Conservation (phyloP, 805 yeast genomes). For the Wickerhamiella musiphila region DNA sequence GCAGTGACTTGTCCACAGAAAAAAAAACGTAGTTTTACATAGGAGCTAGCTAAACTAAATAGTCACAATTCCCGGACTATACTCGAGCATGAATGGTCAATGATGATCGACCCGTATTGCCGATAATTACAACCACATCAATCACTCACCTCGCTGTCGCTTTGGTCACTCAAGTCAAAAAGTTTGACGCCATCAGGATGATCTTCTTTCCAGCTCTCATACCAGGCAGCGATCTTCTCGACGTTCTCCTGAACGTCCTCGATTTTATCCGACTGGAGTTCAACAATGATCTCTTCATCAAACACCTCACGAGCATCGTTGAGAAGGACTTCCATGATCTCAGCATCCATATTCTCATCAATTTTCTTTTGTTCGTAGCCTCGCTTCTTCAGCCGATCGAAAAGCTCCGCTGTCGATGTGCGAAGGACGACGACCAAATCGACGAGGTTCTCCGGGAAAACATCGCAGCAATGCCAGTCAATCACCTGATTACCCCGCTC, state of each 20-base stretch:
- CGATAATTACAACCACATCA: no score
- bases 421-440: constrained; percentile 83
- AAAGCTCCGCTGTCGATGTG: constrained; percentile 53
- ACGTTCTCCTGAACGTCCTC: constrained; percentile 76
- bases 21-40: no score
- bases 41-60: no score
- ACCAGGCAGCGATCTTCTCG: constrained; percentile 59
- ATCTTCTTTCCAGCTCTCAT: constrained; percentile 47
- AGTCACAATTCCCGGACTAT: no score
- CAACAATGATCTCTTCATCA: constrained; percentile 65
- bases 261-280: constrained; percentile 49
- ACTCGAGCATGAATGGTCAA: no score
- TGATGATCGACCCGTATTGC: no score
- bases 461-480: constrained; percentile 97
- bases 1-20: no score
- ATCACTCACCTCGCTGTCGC: constrained; percentile 3
- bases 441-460: constrained; percentile 81
- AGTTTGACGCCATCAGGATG: constrained; percentile 14
- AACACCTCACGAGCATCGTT: constrained; percentile 79
- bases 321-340: constrained; percentile 81
- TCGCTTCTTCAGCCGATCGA: constrained; percentile 59
- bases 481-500: constrained; percentile 76
- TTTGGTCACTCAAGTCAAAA: constrained; percentile 8
- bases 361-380: constrained; percentile 68
- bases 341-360: constrained; percentile 86